Percentiles rank a stretch among this genome's conserved stretches.
Evolutionary conservation across 306 rosid species (phyloP).

Genomic region (Vachellia collinsii): DNA sequence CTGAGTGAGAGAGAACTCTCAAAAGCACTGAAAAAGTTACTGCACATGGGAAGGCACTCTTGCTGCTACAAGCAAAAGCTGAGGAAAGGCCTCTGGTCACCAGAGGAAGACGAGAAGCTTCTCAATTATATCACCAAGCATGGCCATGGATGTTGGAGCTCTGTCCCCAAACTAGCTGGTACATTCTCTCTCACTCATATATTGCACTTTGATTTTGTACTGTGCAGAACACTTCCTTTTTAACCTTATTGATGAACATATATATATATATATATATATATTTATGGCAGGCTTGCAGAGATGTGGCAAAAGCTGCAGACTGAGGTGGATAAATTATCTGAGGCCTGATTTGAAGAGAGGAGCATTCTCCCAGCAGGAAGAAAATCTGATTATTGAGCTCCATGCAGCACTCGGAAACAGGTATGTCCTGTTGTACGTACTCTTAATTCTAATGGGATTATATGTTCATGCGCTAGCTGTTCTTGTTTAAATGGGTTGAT

Average conservation of each 20-base stretch:
- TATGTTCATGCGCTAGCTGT: neutral
- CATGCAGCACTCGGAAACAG: slow-evolving; percentile 91
- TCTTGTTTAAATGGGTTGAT: neutral
- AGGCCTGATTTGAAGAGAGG: slow-evolving; percentile 98
- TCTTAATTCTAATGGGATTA: neutral
- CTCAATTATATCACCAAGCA: slow-evolving; percentile 79
- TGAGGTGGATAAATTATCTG: slow-evolving; percentile 93
- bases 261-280: too few relatives aligned
- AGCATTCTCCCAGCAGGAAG: slow-evolving; percentile 88
- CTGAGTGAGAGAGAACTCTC: neutral
- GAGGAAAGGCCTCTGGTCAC: slow-evolving; percentile 98
- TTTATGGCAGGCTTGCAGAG: slow-evolving; percentile 71
- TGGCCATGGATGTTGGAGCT: slow-evolving; percentile 99
- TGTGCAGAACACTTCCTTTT: neutral
- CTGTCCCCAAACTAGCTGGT: slow-evolving; percentile 97
- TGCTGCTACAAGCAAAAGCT: slow-evolving; percentile 98
- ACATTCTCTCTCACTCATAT: neutral
- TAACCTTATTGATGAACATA: neutral
- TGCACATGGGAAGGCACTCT: slow-evolving; percentile 94
- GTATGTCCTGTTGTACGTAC: slow-evolving; percentile 31
- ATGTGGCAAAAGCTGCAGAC: slow-evolving; percentile 95
- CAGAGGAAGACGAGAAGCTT: slow-evolving; percentile 98
- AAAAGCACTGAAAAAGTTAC: slow-evolving; percentile 39
- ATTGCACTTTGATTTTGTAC: neutral
- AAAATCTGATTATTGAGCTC: slow-evolving; percentile 78